A percentile compares a stretch with the other conserved stretches of the same genome.
Conservation (phyloP, 805 yeast genomes). For the Suhomyces kilbournensis region DNA sequence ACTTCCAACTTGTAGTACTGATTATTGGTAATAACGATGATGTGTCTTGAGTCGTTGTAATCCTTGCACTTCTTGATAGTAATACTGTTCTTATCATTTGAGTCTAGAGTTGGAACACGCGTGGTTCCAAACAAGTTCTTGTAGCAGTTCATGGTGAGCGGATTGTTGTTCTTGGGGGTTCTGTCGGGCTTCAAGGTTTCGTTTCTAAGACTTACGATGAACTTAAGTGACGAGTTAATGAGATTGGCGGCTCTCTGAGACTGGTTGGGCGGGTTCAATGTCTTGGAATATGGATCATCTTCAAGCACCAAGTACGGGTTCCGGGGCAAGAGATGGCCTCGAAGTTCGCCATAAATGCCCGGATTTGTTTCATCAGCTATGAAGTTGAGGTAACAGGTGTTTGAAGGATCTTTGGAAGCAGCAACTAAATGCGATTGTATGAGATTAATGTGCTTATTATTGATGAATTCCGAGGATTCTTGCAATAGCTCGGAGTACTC, state of each 20-base stretch:
- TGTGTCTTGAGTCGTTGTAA: conserved; percentile 43
- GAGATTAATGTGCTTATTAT: conserved; percentile 38
- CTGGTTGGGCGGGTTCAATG: conserved; percentile 60
- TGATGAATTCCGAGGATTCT: conserved; percentile 45
- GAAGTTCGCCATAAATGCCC: conserved; percentile 58
- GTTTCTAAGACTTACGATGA: conserved; percentile 55
- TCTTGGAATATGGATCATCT: conserved; percentile 63
- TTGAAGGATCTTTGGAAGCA: conserved; percentile 43
- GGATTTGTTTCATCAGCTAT: conserved; percentile 50
- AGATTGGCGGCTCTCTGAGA: conserved; percentile 65
- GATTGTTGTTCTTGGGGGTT: conserved; percentile 48
- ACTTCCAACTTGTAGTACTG: conserved; percentile 52
- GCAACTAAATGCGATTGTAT: conserved; percentile 55
- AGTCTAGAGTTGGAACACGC: conserved; percentile 37
- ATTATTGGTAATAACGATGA: conserved; percentile 48
- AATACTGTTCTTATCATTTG: conserved; percentile 29
- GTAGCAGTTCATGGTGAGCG: conserved; percentile 68
- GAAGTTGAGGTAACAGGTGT: conserved; percentile 52
- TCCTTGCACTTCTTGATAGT: conserved; percentile 32
- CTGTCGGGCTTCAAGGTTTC: conserved; percentile 55
- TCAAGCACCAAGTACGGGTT: conserved; percentile 74
- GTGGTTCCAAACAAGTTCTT: conserved; percentile 67
- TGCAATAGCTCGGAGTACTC: conserved; percentile 46
- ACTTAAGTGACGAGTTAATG: conserved; percentile 63
- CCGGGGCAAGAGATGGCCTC: conserved; percentile 69